A percentile compares a stretch with the other conserved stretches of the same genome.
Conservation (phyloP, 306 rosid genomes). For the Gastrolobium villosum region DNA sequence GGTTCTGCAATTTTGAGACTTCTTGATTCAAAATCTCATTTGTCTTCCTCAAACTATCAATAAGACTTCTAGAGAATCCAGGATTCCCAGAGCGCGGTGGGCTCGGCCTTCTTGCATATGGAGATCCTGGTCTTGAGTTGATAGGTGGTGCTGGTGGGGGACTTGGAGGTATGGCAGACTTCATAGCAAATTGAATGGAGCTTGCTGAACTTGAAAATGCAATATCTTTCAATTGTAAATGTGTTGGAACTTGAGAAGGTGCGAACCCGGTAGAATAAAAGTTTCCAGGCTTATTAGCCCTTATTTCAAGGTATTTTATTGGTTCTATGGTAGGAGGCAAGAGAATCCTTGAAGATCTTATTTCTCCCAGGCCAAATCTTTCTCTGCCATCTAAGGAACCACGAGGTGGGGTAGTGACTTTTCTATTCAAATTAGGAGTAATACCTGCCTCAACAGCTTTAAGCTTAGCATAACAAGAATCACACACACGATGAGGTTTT, state of each 20-base stretch:
- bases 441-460: conserved; percentile 68
- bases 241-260: conserved; percentile 75
- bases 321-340: conserved; percentile 75
- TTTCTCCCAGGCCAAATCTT: conserved; percentile 63
- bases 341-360: conserved; percentile 69
- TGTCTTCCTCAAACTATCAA: conserved; percentile 79
- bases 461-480: conserved; percentile 86
- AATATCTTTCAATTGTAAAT: conserved; percentile 73
- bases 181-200: conserved; percentile 68
- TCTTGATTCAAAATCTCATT: conserved; percentile 77
- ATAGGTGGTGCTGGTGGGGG: conserved; percentile 57
- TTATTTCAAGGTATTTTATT: conserved; percentile 69
- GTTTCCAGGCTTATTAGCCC: conserved; percentile 54
- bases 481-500: conserved; percentile 97
- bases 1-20: conserved; percentile 68
- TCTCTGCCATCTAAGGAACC: conserved; percentile 74
- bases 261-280: conserved; percentile 61
- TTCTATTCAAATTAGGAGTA: conserved; percentile 54
- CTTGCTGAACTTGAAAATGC: conserved; percentile 71
- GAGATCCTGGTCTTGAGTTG: conserved; percentile 67
- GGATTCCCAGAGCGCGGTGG: conserved; percentile 70
- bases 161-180: conserved; percentile 50
- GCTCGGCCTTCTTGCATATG: conserved; percentile 77
- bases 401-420: conserved; percentile 54
- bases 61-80: conserved; percentile 79